These are phyloP conservation scores for Suillus subaureus DNA, from an alignment of 768 basidiomycete species.

Conservation along the genomic window DNA sequence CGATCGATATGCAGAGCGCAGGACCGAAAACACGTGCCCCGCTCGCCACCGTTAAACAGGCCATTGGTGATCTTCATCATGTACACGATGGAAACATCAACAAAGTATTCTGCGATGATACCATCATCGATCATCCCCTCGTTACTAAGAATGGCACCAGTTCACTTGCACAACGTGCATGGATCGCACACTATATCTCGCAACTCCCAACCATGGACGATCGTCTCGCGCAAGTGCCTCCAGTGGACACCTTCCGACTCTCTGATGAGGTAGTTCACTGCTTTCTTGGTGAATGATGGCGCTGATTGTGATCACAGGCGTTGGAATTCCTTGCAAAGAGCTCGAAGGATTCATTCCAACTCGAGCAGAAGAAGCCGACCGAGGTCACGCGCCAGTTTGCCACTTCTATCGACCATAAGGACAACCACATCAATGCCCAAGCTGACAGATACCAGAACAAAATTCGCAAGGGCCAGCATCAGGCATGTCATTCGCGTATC, in stretches of 20 bases:
- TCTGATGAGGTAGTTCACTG: conserved; percentile 18
- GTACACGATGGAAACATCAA: conserved; percentile 20
- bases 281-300: background rate
- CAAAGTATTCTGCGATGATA: conserved; percentile 14
- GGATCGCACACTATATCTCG: conserved; percentile 33
- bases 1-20: conserved; percentile 32
- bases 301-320: conserved; percentile 17
- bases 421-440: conserved; percentile 19
- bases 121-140: background rate
- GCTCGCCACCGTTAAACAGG: conserved; percentile 20
- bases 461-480: conserved; percentile 34
- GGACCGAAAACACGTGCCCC: conserved; percentile 21
- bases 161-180: conserved; percentile 32
- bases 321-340: conserved; percentile 31
- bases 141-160: conserved; percentile 9
- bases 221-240: conserved; percentile 22
- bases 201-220: conserved; percentile 25
- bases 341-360: conserved; percentile 25
- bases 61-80: conserved; percentile 8
- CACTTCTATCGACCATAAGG: conserved; percentile 15
- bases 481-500: conserved; percentile 34
- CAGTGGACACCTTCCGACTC: conserved; percentile 29
- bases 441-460: conserved; percentile 33
- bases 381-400: conserved; percentile 24
- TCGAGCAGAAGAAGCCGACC: conserved; percentile 28